A percentile compares a stretch with the other conserved stretches of the same genome.
These are phyloP conservation scores for Collariella sp. DNA, from an alignment of 495 filamentous ascomycete genomes.

Conservation along the genomic window DNA sequence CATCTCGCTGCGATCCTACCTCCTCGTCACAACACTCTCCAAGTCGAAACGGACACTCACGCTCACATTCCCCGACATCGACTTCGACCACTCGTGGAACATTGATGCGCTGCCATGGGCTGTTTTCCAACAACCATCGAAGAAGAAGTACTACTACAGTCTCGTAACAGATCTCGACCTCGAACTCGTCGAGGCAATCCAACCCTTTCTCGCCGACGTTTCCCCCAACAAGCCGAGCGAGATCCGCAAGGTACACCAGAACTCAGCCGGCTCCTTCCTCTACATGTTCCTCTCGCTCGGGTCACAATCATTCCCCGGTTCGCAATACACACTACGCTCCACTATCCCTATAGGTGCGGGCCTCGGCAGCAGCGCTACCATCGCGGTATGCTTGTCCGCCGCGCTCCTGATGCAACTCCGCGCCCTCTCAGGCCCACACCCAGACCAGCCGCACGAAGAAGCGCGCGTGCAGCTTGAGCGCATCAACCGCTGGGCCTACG, in stretches of 20 bases:
- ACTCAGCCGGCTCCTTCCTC: constrained; percentile 74
- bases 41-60: constrained; percentile 80
- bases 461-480: constrained; percentile 78
- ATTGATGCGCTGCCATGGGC: constrained; percentile 84
- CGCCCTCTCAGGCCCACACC: constrained; percentile 77
- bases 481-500: constrained; percentile 96
- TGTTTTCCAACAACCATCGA: constrained; percentile 63
- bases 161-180: constrained; percentile 75
- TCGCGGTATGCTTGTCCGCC: constrained; percentile 79
- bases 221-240: constrained; percentile 54
- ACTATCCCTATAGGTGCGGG: constrained; percentile 91
- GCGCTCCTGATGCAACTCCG: constrained; percentile 83
- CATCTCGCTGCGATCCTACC: constrained; percentile 88
- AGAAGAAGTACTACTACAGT: constrained; percentile 91
- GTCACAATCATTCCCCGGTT: constrained; percentile 63
- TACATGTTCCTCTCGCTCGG: constrained; percentile 89
- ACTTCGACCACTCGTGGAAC: constrained; percentile 80
- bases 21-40: constrained; percentile 82
- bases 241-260: constrained; percentile 67
- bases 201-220: constrained; percentile 63
- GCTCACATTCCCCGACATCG: constrained; percentile 79
- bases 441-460: constrained; percentile 75
- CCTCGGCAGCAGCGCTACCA: constrained; percentile 85
- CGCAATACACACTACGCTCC: constrained; percentile 83
- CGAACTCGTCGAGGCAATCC: constrained; percentile 66